Conservation (phyloP, 2,329 filamentous ascomycete genomes). For the Chaetomiaceae sp. region DNA sequence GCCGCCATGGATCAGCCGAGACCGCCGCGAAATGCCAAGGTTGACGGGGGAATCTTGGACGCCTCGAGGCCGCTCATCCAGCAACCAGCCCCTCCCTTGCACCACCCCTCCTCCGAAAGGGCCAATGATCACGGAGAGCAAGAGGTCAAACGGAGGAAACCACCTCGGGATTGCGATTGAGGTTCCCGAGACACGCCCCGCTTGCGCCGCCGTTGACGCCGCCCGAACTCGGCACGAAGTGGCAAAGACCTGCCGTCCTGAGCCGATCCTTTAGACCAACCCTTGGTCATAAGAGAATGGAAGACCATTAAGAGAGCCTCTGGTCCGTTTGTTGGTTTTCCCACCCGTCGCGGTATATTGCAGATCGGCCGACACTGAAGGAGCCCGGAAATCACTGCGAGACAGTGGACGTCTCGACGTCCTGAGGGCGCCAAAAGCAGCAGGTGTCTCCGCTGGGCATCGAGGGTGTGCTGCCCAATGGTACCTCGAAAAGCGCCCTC, state of each 20-base stretch:
- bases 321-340: neutral
- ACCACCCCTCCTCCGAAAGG: too few relatives aligned
- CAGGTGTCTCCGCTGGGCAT: conserved; percentile 13
- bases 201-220: conserved; percentile 16
- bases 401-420: neutral
- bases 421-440: conserved; percentile 8
- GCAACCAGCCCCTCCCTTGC: too few relatives aligned
- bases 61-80: too few relatives aligned
- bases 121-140: too few relatives aligned
- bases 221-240: conserved; percentile 12
- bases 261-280: conserved; percentile 6
- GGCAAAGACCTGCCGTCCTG: conserved; percentile 12
- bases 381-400: conserved; percentile 1
- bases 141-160: too few relatives aligned
- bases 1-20: conserved; percentile 7
- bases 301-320: neutral
- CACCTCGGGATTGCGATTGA: neutral
- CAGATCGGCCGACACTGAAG: neutral
- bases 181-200: conserved; percentile 17
- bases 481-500: conserved; percentile 30
- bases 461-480: conserved; percentile 33
- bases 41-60: too few relatives aligned
- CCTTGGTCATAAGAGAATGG: conserved; percentile 4
- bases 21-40: too few relatives aligned
- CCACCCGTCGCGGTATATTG: neutral